These are phyloP conservation scores for Pseudogymnoascus sp. DNA, from an alignment of 2,329 filamentous ascomycete genomes.

Conservation along the genomic window DNA sequence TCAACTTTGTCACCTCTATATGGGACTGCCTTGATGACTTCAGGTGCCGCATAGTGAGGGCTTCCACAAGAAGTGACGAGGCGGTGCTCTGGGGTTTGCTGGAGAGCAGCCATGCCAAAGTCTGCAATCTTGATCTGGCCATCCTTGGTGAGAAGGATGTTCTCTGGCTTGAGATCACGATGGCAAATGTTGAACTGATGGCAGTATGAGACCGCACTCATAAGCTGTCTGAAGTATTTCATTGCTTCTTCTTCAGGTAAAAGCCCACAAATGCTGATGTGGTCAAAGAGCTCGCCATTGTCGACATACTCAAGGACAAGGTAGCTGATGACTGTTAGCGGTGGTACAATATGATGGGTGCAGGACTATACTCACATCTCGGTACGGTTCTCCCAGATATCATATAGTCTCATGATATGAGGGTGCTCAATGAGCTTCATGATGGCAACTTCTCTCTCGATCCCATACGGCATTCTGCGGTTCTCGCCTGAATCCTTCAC, in stretches of 20 bases:
- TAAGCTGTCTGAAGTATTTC: slow-evolving; percentile 84
- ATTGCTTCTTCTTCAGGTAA: slow-evolving; percentile 74
- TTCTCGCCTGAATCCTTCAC: slow-evolving; percentile 49
- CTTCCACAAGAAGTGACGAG: slow-evolving; percentile 90
- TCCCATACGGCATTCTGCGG: slow-evolving; percentile 72
- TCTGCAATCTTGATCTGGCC: slow-evolving; percentile 88
- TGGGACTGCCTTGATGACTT: slow-evolving; percentile 68
- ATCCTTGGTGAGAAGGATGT: slow-evolving; percentile 74
- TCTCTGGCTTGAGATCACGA: slow-evolving; percentile 93
- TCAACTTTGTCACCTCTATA: slow-evolving; percentile 86
- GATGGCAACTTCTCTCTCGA: slow-evolving; percentile 92
- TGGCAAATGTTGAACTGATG: slow-evolving; percentile 94
- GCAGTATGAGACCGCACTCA: slow-evolving; percentile 85
- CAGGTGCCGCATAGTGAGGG: slow-evolving; percentile 92
- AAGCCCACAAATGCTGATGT: slow-evolving; percentile 68
- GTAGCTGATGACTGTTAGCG: slow-evolving; percentile 54
- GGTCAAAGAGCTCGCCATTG: slow-evolving; percentile 64
- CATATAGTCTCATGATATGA: slow-evolving; percentile 88
- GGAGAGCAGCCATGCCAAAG: slow-evolving; percentile 93
- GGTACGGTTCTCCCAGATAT: slow-evolving; percentile 95
- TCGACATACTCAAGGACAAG: slow-evolving; percentile 90
- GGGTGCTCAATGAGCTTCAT: slow-evolving; percentile 94
- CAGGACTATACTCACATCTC: slow-evolving; percentile 63
- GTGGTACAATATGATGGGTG: neutral
- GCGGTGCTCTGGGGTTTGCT: slow-evolving; percentile 70